Percentiles rank a stretch among this genome's conserved stretches.
phyloP scores from a whole-genome alignment of 345 rosid genomes.

The Anastatica hierochuntica region DNA sequence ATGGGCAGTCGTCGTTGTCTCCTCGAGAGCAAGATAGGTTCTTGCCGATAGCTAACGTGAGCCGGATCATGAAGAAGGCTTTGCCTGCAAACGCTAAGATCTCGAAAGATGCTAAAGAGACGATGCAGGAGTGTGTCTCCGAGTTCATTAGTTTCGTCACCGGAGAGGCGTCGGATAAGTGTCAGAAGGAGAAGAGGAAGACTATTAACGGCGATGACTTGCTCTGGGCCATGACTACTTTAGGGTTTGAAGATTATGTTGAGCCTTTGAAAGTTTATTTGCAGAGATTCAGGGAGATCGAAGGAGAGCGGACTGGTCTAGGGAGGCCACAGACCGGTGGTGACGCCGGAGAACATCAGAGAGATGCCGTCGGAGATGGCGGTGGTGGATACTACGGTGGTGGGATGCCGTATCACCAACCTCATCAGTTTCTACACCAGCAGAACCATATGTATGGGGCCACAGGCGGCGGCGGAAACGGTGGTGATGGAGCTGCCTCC shows the following conservation, averaged over 20 bases:
- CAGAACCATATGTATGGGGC: conserved; percentile 24
- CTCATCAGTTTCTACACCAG: conserved; percentile 29
- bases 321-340: conserved; percentile 21
- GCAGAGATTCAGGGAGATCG: conserved; percentile 68
- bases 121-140: conserved; percentile 72
- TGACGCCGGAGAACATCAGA: conserved; percentile 28
- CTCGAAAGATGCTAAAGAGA: conserved; percentile 71
- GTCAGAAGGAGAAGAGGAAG: conserved; percentile 71
- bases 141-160: conserved; percentile 75
- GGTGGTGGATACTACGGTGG: conserved; percentile 26
- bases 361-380: conserved; percentile 22
- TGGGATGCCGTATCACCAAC: conserved; percentile 26
- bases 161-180: conserved; percentile 76
- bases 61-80: conserved; percentile 73
- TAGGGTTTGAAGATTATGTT: conserved; percentile 68
- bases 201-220: conserved; percentile 60
- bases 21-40: conserved; percentile 64
- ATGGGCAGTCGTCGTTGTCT: conserved; percentile 29
- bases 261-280: conserved; percentile 58
- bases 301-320: conserved; percentile 47
- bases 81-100: conserved; percentile 69
- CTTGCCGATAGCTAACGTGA: conserved; percentile 66
- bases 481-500: conserved; percentile 14
- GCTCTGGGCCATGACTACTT: conserved; percentile 52
- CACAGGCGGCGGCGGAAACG: conserved; percentile 9